Base-by-base conservation (phyloP, 805 yeast species). In the Saccharomyces cerevisiae region DNA sequence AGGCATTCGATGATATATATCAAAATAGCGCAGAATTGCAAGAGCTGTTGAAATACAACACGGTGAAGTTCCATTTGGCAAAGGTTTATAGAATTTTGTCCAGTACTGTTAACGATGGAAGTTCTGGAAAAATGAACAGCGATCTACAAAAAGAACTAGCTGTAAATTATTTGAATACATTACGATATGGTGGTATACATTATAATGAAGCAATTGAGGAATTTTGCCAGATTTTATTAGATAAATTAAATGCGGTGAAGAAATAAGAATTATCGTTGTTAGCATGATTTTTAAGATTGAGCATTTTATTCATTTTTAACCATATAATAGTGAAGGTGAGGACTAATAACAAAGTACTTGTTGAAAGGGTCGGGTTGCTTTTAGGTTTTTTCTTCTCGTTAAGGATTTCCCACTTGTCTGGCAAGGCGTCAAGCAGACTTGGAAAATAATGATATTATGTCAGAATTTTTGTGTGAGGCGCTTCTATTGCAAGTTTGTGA, bases 161-260 rank as follows among this genome's bases (percentile, higher is more conserved):
- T 6, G 77, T 79, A 51, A 75, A 80, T 64, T 82, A 84, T 55
- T 67, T 85, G 27, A 77, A 79, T 29, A 80, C 82, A 41, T 66
- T 85, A 41, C 63, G 89, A 31, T 64, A 61, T 4, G 84, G 83
- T 9, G 90, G 91, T 0, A 57, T 75, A 0, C 88, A 84, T 60
- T 77, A 77, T 50, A 85, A 85, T 63, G 81, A 74, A 54, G 70
- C 83, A 21, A 77, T 85, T 13, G 88, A 84, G 64, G 89, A 84
- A 56, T 85, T 85, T 66, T 78, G 84, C 46, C 68, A 62, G 47
- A 56, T 62, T 28, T 57, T 52, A 50, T 52, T 64, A 41, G 51
- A 51, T 14, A 53, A 55, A 41, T 24, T 59, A 47, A 49, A 54
- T 14, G 47, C 51, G 1, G 48, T 21, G 8, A 22, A 14, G 14